These are phyloP conservation scores for Nakaseomyces sp. DNA, from an alignment of 1,139 yeast species.

Conservation along the genomic window DNA sequence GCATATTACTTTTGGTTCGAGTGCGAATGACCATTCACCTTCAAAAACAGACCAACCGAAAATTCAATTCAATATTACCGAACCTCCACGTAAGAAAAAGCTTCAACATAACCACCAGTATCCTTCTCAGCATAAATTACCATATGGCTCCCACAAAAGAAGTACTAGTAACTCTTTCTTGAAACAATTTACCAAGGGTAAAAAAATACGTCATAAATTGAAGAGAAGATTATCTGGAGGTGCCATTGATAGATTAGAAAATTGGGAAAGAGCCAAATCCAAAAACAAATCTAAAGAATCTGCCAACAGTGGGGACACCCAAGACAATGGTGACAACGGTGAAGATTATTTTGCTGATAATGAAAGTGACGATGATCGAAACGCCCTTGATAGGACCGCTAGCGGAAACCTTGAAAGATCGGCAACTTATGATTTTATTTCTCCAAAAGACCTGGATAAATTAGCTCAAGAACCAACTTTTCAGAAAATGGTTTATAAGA, in stretches of 20 bases:
- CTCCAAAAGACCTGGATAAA: constrained; percentile 21
- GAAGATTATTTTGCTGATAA: constrained; percentile 31
- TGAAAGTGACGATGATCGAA: constrained; percentile 22
- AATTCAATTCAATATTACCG: constrained; percentile 24
- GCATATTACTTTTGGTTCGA: background rate
- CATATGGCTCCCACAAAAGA: constrained; percentile 7
- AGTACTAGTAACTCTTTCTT: constrained; percentile 12
- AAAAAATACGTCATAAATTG: constrained; percentile 15
- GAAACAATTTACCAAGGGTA: constrained; percentile 18
- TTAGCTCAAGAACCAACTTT: constrained; percentile 39
- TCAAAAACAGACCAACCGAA: constrained; percentile 12
- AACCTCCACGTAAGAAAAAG: constrained; percentile 17
- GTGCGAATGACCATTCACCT: background rate
- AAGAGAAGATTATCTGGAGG: constrained; percentile 17
- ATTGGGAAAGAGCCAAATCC: constrained; percentile 1
- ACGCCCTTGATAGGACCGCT: constrained; percentile 3
- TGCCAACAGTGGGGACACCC: background rate
- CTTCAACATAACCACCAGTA: background rate
- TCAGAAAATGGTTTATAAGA: constrained; percentile 34
- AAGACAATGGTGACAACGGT: constrained; percentile 22
- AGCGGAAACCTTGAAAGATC: constrained; percentile 33
- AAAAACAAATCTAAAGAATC: background rate
- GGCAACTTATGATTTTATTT: constrained; percentile 39
- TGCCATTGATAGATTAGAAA: constrained; percentile 9
- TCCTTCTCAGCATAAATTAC: background rate